Conservation (phyloP, 179 eudicot species). For the Corrigiola litoralis region DNA sequence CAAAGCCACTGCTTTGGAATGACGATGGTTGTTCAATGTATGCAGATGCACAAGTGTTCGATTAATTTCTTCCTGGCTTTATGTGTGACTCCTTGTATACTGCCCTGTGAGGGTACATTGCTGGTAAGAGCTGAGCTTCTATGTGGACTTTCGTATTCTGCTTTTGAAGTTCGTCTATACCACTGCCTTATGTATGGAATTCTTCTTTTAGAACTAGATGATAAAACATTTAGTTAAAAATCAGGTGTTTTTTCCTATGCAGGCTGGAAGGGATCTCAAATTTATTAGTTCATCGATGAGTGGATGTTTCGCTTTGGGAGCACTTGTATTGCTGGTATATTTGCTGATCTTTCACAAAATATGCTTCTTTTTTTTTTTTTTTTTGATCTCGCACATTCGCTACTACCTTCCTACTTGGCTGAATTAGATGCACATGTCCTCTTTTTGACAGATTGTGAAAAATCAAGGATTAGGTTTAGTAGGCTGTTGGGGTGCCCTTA, state of each 20-base stretch:
- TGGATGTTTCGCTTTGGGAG: conserved; percentile 62
- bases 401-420: conserved; percentile 2
- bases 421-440: not conserved
- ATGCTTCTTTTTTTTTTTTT: not conserved
- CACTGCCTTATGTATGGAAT: not conserved
- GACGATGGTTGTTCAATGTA: not conserved
- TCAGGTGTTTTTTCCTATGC: conserved; percentile 22
- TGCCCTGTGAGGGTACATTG: conserved; percentile 90
- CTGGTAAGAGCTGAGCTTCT: conserved; percentile 49
- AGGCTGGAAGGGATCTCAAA: conserved; percentile 93
- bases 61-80: conserved; percentile 72
- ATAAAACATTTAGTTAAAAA: not conserved
- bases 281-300: conserved; percentile 75
- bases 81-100: conserved; percentile 69
- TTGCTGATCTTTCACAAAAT: not conserved
- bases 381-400: not conserved
- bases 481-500: conserved; percentile 79
- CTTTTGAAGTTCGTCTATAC: not conserved
- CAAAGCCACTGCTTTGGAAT: not conserved
- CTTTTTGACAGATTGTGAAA: conserved; percentile 46
- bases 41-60: conserved; percentile 88
- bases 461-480: conserved; percentile 62
- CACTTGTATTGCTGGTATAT: conserved; percentile 62
- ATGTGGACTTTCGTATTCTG: not conserved
- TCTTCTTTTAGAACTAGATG: not conserved